Evolutionary conservation across 257 asterid species (phyloP), one percentile per base, ranked within the genome.

Genomic region (Euphrasia confusa): DNA sequence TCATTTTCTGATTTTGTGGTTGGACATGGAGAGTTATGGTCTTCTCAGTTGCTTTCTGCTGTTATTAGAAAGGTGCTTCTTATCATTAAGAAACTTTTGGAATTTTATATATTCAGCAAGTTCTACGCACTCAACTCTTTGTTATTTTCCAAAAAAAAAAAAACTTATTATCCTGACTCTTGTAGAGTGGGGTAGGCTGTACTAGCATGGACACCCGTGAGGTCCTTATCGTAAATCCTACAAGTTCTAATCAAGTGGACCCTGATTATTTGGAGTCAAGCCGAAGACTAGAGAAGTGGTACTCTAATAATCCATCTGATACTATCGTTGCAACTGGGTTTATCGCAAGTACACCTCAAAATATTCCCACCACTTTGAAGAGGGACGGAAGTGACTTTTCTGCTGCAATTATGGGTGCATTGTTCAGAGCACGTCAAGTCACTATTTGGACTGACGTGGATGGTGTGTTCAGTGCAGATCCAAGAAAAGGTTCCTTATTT

Each of bases 311-410:
- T 78, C 70, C 88, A 57, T 74, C 77, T 15, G 83, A 78, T 67
- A 93, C 84, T 10, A 85, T 93, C 50, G 77, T 93, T 64, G 97
- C 97, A 9, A 89, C 99, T 52, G 97, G 99, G 18, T 93, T 93
- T 76, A 93, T 93, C 54, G 99, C 99, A 69, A 79, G 79, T 49
- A 93, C 97, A 40, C 90, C 88, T 33, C 78, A 89, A 72, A 86
- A 87, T 74, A 89, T 93, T 60, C 96, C 96, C 61, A 93, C 99
- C 45, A 93, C 99, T 69, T 81, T 93, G 84, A 93, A 93, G 81
- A 83, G 99, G 79, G 99, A 93, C 61, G 99, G 99, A 21, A 93
- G 99, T 71, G 99, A 93, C 76, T 93, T 93, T 81, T 93, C 99
- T 48, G 99, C 99, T 60, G 99, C 99, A 68, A 93, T 93, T 58